A percentile compares a stretch with the other conserved stretches of the same genome.
Evolutionary conservation across 2,329 filamentous ascomycete species (phyloP).

Genomic region (Leptographium lundbergii): DNA sequence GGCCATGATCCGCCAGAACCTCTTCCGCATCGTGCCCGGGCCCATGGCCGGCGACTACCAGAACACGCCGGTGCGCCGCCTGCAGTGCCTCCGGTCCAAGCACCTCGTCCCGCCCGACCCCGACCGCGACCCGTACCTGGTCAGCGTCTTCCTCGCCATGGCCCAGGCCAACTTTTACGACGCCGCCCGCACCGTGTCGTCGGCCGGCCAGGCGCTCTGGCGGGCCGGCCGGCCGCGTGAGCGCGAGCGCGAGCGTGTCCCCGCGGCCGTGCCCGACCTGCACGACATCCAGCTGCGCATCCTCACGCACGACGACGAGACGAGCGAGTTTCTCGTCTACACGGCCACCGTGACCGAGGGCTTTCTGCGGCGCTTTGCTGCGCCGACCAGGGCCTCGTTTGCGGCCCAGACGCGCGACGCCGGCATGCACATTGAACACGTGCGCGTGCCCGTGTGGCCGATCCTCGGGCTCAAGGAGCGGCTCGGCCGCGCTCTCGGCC

Average conservation of each 20-base stretch:
- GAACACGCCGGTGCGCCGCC: conserved; percentile 34
- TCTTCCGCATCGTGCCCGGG: conserved; percentile 31
- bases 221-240: conserved; percentile 5
- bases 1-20: conserved; percentile 28
- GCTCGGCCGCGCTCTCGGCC: conserved; percentile 38
- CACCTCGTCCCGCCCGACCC: conserved; percentile 32
- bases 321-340: conserved; percentile 40
- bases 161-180: conserved; percentile 42
- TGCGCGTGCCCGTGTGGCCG: conserved; percentile 40
- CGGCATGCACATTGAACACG: conserved; percentile 33
- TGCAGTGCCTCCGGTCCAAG: conserved; percentile 35
- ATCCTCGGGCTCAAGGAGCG: conserved; percentile 42
- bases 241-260: background rate
- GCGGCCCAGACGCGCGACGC: conserved; percentile 1
- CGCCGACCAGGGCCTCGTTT: conserved; percentile 29
- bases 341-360: conserved; percentile 32
- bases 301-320: conserved; percentile 35
- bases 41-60: conserved; percentile 21
- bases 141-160: conserved; percentile 41
- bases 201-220: conserved; percentile 16
- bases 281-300: conserved; percentile 36
- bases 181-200: conserved; percentile 1
- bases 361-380: conserved; percentile 37
- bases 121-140: conserved; percentile 39
- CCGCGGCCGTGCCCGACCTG: conserved; percentile 13